These are phyloP conservation scores for Scleromitrula shiraiana DNA, from an alignment of 2,329 filamentous ascomycete species.

Conservation along the genomic window DNA sequence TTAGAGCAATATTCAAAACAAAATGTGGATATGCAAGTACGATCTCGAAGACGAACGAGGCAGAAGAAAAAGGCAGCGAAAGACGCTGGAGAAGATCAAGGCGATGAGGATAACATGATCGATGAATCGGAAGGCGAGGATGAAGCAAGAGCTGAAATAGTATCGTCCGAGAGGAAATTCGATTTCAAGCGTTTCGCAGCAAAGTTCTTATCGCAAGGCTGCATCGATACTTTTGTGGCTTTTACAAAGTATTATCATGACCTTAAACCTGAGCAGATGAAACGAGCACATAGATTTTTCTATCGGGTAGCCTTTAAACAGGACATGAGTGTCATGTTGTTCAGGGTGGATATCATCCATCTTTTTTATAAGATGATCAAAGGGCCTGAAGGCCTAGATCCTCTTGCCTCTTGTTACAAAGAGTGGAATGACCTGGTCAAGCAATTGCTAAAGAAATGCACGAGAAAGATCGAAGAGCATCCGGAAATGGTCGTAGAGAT, in stretches of 20 bases:
- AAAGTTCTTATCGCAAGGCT: slow-evolving; percentile 75
- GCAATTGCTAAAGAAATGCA: slow-evolving; percentile 73
- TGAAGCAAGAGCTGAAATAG: slow-evolving; percentile 58
- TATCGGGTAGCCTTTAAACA: slow-evolving; percentile 94
- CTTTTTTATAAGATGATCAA: slow-evolving; percentile 89
- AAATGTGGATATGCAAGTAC: slow-evolving; percentile 87
- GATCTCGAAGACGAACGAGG: slow-evolving; percentile 66
- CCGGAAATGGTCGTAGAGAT: slow-evolving; percentile 84
- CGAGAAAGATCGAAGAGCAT: slow-evolving; percentile 77
- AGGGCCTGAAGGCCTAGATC: slow-evolving; percentile 69
- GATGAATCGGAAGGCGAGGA: slow-evolving; percentile 71
- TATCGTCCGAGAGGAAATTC: slow-evolving; percentile 80
- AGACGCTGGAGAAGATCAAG: slow-evolving; percentile 34
- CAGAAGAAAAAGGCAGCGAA: slow-evolving; percentile 63
- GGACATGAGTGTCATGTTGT: slow-evolving; percentile 80
- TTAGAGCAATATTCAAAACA: slow-evolving; percentile 91
- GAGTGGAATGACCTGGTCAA: slow-evolving; percentile 89
- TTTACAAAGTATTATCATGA: slow-evolving; percentile 78
- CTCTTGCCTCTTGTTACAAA: slow-evolving; percentile 56
- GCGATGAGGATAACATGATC: slow-evolving; percentile 41
- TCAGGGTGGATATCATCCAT: slow-evolving; percentile 82
- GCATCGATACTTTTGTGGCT: slow-evolving; percentile 79
- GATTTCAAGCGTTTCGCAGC: slow-evolving; percentile 79
- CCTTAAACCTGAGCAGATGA: slow-evolving; percentile 70
- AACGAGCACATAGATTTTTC: slow-evolving; percentile 88